Evolutionary conservation across 73 alveolate species (phyloP).

Genomic region (Effrenium voratum): DNA sequence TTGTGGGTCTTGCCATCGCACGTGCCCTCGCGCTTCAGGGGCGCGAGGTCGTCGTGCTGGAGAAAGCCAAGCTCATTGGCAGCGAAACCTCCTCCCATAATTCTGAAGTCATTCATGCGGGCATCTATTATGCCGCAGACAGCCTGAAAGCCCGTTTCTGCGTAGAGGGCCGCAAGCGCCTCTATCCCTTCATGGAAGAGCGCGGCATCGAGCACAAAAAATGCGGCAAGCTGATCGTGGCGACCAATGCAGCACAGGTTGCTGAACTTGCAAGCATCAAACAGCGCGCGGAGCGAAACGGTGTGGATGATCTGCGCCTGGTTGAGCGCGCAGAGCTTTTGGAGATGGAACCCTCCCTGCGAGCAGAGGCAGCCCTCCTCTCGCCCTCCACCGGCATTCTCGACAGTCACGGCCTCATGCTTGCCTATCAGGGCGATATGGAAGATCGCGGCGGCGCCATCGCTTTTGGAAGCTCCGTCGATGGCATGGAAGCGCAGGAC

Average conservation of each 20-base stretch:
- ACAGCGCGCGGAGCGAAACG: not conserved
- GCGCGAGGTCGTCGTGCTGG: not conserved
- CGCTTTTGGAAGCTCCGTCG: not conserved
- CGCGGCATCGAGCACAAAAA: not conserved
- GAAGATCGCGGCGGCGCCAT: not conserved
- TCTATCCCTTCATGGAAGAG: not conserved
- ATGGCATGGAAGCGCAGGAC: not conserved
- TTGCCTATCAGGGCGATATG: not conserved
- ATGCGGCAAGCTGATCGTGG: not conserved
- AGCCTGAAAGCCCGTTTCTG: not conserved
- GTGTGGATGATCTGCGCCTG: not conserved
- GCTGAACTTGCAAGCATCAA: not conserved
- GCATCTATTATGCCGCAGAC: not conserved
- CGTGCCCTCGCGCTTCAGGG: not conserved
- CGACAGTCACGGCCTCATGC: not conserved
- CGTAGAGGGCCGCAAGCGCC: not conserved
- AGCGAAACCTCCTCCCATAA: not conserved
- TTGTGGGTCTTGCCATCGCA: not conserved
- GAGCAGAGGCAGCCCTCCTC: not conserved
- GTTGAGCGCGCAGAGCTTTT: not conserved
- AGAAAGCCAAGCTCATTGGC: not conserved
- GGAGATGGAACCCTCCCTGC: not conserved
- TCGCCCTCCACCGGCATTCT: not conserved
- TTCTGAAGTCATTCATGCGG: not conserved
- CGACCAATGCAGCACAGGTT: not conserved